Percentiles rank a stretch among this genome's conserved stretches.
Conservation (phyloP, 2,329 filamentous ascomycete genomes). For the Cryphonectria parasitica region DNA sequence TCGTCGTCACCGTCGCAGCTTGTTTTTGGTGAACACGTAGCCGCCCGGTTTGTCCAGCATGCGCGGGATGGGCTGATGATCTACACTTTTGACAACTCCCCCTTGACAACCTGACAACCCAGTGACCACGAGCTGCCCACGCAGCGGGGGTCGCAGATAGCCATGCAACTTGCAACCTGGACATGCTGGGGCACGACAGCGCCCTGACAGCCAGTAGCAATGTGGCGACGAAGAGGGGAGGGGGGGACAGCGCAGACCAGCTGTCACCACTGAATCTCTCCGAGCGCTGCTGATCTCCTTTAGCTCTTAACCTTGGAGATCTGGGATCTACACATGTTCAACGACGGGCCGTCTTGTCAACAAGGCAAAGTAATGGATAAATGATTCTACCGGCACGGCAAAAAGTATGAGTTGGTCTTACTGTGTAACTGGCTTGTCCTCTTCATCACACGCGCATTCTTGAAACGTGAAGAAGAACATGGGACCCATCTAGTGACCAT, state of each 20-base stretch:
- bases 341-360: not conserved
- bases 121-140: not conserved
- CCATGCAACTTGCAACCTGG: not conserved
- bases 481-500: slow-evolving; percentile 10
- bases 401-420: not conserved
- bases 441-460: slow-evolving; percentile 9
- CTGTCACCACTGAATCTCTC: not conserved
- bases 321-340: not conserved
- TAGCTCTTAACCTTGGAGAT: not conserved
- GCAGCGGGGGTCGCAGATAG: not conserved
- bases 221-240: not conserved
- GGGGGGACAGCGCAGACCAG: not conserved
- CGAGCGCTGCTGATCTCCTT: not conserved
- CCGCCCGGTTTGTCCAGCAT: not conserved
- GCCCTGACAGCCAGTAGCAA: not conserved
- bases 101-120: not conserved
- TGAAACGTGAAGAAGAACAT: slow-evolving; percentile 6
- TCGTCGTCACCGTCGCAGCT: not conserved
- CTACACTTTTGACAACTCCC: not conserved
- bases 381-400: not conserved
- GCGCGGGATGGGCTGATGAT: not conserved
- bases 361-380: not conserved
- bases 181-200: not conserved
- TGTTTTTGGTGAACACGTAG: not conserved
- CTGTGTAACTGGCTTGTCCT: not conserved